Conservation (phyloP, 805 yeast genomes). For the Metschnikowia aberdeeniae region DNA sequence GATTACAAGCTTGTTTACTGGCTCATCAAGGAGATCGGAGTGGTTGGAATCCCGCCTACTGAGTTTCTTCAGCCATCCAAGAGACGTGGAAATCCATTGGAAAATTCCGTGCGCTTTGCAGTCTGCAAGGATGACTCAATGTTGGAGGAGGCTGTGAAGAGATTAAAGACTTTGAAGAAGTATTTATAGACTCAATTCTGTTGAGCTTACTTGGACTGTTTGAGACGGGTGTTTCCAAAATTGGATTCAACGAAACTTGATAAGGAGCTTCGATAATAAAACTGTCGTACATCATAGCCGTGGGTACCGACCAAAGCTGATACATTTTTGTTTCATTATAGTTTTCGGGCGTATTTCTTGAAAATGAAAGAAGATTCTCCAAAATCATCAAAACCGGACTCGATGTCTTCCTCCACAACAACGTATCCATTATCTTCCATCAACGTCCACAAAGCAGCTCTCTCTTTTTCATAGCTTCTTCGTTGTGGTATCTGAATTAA, state of each 20-base stretch:
- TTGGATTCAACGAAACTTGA: too few relatives aligned
- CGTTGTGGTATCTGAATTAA: constrained; percentile 77
- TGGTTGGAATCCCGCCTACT: constrained; percentile 96
- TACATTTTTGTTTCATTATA: too few relatives aligned
- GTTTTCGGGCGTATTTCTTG: constrained; percentile 23
- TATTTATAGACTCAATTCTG: constrained; percentile 31
- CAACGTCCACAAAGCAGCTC: constrained; percentile 57
- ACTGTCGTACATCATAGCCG: too few relatives aligned
- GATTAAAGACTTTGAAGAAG: constrained; percentile 65
- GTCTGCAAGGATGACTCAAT: constrained; percentile 89
- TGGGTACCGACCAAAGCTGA: too few relatives aligned
- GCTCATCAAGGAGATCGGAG: constrained; percentile 89
- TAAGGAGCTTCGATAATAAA: too few relatives aligned
- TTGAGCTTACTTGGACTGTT: too few relatives aligned
- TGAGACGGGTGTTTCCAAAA: too few relatives aligned
- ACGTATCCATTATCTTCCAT: constrained; percentile 36
- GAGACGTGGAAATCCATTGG: constrained; percentile 61
- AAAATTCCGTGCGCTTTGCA: constrained; percentile 86
- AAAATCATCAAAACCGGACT: constrained; percentile 80
- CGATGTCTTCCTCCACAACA: constrained; percentile 38
- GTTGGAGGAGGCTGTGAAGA: constrained; percentile 74
- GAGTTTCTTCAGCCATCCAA: constrained; percentile 77
- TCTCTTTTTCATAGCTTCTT: constrained; percentile 57
- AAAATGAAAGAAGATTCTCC: constrained; percentile 64
- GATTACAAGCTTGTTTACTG: constrained; percentile 91